Percentiles rank a stretch among this genome's conserved stretches.
Conservation (phyloP, 768 basidiomycete genomes). For the Kwoniella sp. region DNA sequence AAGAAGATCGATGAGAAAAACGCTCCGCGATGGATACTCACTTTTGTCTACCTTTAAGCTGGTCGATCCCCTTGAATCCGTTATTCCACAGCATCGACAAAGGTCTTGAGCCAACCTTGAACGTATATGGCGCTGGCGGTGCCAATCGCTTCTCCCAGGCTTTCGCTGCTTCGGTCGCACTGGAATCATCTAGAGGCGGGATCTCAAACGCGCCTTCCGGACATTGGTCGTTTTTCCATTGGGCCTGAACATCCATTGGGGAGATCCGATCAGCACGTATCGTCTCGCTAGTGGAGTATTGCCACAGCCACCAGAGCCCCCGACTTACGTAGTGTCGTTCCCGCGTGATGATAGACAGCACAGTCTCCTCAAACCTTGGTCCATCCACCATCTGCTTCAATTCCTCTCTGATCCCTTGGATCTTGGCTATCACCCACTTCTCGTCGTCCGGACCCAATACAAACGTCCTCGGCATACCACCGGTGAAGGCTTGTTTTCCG, state of each 20-base stretch:
- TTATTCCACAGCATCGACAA: constrained; percentile 41
- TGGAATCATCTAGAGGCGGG: constrained; percentile 28
- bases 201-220: constrained; percentile 45
- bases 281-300: too few relatives aligned
- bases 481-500: constrained; percentile 47
- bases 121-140: constrained; percentile 33
- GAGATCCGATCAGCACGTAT: background rate
- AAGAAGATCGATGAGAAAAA: background rate
- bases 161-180: constrained; percentile 31
- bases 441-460: constrained; percentile 43
- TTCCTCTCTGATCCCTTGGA: constrained; percentile 40
- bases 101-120: constrained; percentile 39
- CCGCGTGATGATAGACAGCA: constrained; percentile 41
- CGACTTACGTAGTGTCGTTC: constrained; percentile 46
- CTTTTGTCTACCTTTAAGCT: constrained; percentile 44
- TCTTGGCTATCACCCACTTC: constrained; percentile 38
- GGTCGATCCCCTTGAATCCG: constrained; percentile 41
- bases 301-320: too few relatives aligned
- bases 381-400: constrained; percentile 45
- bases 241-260: constrained; percentile 28
- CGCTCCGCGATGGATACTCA: constrained; percentile 13
- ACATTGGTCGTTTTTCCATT: constrained; percentile 53
- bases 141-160: constrained; percentile 33
- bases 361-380: constrained; percentile 41
- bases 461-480: constrained; percentile 51